phyloP scores from a whole-genome alignment of 257 asterid genomes.

The Plantago ovata region DNA sequence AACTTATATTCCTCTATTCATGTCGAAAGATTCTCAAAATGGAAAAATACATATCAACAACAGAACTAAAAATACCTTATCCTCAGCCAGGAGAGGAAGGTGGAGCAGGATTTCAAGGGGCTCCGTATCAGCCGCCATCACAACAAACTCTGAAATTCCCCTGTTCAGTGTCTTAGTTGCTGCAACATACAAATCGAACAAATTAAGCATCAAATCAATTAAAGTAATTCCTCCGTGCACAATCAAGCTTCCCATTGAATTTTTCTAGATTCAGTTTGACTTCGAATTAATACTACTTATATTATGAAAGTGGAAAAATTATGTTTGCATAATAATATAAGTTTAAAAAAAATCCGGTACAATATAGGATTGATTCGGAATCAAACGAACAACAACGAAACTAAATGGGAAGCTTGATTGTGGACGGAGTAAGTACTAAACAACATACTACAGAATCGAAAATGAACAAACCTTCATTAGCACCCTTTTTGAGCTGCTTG shows the following conservation, averaged over 20 bases:
- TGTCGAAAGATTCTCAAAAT: not conserved
- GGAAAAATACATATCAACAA: not conserved
- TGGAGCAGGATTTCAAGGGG: constrained; percentile 95
- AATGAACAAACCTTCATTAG: constrained; percentile 67
- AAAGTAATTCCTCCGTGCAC: too few relatives aligned
- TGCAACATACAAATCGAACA: constrained; percentile 27
- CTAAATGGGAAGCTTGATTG: too few relatives aligned
- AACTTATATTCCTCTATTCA: too few relatives aligned
- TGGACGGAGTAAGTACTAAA: not conserved
- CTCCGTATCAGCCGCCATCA: constrained; percentile 93
- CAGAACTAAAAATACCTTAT: constrained; percentile 50
- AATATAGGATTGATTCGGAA: too few relatives aligned
- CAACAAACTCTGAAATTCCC: constrained; percentile 87
- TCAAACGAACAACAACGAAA: too few relatives aligned
- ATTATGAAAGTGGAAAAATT: too few relatives aligned
- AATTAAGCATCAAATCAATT: not conserved
- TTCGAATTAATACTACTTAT: too few relatives aligned
- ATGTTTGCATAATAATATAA: too few relatives aligned
- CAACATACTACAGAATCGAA: not conserved
- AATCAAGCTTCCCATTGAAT: too few relatives aligned
- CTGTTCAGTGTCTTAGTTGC: constrained; percentile 94
- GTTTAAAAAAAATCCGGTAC: too few relatives aligned
- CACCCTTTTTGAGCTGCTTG: constrained; percentile 95
- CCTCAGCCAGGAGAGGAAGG: constrained; percentile 94
- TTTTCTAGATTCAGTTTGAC: too few relatives aligned